Percentiles rank a stretch among this genome's conserved stretches.
Evolutionary conservation across 345 rosid species (phyloP).

Genomic region (Nasturtium officinale): DNA sequence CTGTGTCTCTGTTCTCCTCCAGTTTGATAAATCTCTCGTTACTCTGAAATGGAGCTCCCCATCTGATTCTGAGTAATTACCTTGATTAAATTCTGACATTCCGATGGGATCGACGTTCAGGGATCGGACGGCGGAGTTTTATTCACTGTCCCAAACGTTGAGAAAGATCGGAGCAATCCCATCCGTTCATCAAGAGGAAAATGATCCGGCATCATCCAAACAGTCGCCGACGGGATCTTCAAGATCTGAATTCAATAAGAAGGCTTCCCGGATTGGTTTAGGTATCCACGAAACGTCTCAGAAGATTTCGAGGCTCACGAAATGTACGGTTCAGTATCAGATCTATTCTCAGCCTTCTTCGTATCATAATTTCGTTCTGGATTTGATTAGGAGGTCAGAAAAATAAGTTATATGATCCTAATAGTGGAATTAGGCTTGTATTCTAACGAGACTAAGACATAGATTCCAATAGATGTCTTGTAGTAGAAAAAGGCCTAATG

Average conservation of each 20-base stretch:
- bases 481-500: slow-evolving; percentile 1
- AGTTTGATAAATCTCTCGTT: background rate
- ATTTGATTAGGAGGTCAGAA: slow-evolving; percentile 3
- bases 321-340: slow-evolving; percentile 50
- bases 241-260: slow-evolving; percentile 83
- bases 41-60: slow-evolving; percentile 18
- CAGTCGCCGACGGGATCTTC: slow-evolving; percentile 48
- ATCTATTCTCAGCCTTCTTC: slow-evolving; percentile 28
- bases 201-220: slow-evolving; percentile 39
- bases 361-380: background rate
- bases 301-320: slow-evolving; percentile 70
- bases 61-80: background rate
- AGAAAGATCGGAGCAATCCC: slow-evolving; percentile 65
- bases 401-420: background rate
- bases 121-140: slow-evolving; percentile 88
- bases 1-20: slow-evolving; percentile 2
- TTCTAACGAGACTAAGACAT: slow-evolving; percentile 9
- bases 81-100: slow-evolving; percentile 13
- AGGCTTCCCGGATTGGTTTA: slow-evolving; percentile 65
- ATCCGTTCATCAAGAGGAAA: slow-evolving; percentile 33
- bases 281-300: slow-evolving; percentile 72
- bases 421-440: background rate
- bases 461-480: slow-evolving; percentile 7
- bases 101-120: slow-evolving; percentile 62
- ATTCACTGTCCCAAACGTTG: slow-evolving; percentile 66